phyloP scores from a whole-genome alignment of 306 rosid genomes.

The Vigna mungo region DNA sequence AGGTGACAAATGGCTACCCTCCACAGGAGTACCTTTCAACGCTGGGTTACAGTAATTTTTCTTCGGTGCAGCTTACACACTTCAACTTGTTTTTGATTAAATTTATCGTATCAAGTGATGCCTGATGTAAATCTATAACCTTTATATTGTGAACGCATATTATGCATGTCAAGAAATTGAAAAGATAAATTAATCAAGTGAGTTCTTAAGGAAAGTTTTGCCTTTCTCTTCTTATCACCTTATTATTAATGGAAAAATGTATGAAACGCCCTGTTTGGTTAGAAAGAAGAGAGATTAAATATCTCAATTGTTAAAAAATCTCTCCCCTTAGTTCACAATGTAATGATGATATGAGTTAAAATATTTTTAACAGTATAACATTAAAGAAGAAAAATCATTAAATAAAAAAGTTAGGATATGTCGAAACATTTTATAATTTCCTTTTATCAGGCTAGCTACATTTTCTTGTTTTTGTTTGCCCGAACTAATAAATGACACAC shows the following conservation, averaged over 20 bases:
- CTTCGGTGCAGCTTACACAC: neutral
- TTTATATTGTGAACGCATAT: neutral
- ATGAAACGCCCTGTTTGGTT: too few relatives aligned
- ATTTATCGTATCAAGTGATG: neutral
- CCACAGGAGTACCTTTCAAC: constrained; percentile 57
- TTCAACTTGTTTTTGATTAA: constrained; percentile 4
- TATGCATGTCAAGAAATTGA: neutral
- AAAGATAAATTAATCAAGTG: neutral
- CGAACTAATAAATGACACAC: too few relatives aligned
- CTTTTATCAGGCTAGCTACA: too few relatives aligned
- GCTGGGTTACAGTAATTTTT: constrained; percentile 42
- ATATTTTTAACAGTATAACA: too few relatives aligned
- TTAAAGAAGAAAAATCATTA: too few relatives aligned
- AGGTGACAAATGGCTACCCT: constrained; percentile 60
- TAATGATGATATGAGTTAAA: too few relatives aligned
- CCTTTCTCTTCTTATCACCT: neutral
- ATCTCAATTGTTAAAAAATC: too few relatives aligned
- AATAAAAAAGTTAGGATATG: too few relatives aligned
- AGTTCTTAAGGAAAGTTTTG: neutral
- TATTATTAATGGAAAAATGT: neutral
- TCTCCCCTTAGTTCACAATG: too few relatives aligned
- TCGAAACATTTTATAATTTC: too few relatives aligned
- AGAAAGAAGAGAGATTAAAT: too few relatives aligned
- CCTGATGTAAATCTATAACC: neutral
- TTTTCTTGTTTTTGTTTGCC: too few relatives aligned